phyloP scores from a whole-genome alignment of 176 grass and related monocot genomes.

The Hordeum vulgare region DNA sequence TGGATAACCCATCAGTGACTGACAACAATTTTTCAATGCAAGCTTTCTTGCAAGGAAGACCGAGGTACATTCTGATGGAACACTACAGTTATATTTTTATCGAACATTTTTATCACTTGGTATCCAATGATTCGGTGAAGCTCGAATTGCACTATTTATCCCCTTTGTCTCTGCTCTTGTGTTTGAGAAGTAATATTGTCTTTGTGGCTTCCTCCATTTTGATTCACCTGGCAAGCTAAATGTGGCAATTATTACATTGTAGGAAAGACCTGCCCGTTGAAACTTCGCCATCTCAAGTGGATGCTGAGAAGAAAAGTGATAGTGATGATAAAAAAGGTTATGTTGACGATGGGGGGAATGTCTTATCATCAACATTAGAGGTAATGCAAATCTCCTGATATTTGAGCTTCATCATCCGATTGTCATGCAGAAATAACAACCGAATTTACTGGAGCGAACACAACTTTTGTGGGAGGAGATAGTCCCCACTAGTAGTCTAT shows the following conservation, averaged over 20 bases:
- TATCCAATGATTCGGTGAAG: not conserved
- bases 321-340: constrained; percentile 25
- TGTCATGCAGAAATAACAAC: not conserved
- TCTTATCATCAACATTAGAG: constrained; percentile 66
- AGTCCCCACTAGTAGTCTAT: not conserved
- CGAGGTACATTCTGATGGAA: constrained; percentile 43
- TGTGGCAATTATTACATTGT: constrained; percentile 33
- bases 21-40: constrained; percentile 38
- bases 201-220: not conserved
- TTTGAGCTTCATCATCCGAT: constrained; percentile 8
- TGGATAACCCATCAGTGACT: constrained; percentile 18
- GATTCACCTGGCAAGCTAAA: not conserved
- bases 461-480: not conserved
- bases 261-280: constrained; percentile 51
- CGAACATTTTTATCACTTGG: not conserved
- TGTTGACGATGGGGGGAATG: constrained; percentile 34
- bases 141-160: not conserved
- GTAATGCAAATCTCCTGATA: constrained; percentile 34
- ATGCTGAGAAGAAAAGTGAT: constrained; percentile 14
- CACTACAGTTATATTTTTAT: not conserved
- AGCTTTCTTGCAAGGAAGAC: constrained; percentile 69
- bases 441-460: not conserved
- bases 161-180: not conserved
- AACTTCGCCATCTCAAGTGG: constrained; percentile 26
- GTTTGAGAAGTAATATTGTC: not conserved